Base-by-base conservation (phyloP, 305 asterid genomes). In the Nicotiana rustica region DNA sequence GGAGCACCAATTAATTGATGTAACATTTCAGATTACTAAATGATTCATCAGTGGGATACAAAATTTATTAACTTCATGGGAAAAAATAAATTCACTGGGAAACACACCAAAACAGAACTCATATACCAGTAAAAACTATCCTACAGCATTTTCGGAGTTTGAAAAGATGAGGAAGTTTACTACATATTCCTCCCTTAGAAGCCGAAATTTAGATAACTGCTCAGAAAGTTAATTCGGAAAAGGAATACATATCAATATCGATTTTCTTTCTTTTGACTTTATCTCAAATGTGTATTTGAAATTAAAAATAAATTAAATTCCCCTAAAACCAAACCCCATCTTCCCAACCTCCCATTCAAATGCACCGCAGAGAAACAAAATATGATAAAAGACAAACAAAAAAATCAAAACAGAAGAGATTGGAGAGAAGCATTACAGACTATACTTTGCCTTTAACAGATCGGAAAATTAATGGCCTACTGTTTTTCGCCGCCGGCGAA, bases 21-120 rank as follows among this genome's bases (percentile, higher is more conserved):
- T 80, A 60, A 41, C 67, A 41, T 31, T 85, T 82, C 88, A 85
- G 91, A 88, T 88, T 88, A 88, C 91, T 88, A 86, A 88, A 88
- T 86, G 13, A 44, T 85, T 88, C 89, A 88, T 88, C 91, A 57
- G 6, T 41, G 89, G 84, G 88, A 88, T 49, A 41, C 10, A 41
- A 38, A 38, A 1, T 41, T 41, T 41, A 6, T 41, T 41, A 41
- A 41, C 10, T 41, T 9, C 47, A 1, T 6, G 47, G 47, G 47
- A 41, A 41, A 38, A 41, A 6, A 41, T 41, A 41, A 41, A 41
- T 41, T 2, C 47, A 41, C 33, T 6, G 1, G 44, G 9, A 38
- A 38, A 38, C 47, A 41, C 47, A 41, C 2, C 9, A 41, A 41
- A 33, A 33, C 29, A 25, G 29, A 25, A 25, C 29, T 25, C 29